Conservation (phyloP, 768 basidiomycete species). For the Lactifluus pinguis region DNA sequence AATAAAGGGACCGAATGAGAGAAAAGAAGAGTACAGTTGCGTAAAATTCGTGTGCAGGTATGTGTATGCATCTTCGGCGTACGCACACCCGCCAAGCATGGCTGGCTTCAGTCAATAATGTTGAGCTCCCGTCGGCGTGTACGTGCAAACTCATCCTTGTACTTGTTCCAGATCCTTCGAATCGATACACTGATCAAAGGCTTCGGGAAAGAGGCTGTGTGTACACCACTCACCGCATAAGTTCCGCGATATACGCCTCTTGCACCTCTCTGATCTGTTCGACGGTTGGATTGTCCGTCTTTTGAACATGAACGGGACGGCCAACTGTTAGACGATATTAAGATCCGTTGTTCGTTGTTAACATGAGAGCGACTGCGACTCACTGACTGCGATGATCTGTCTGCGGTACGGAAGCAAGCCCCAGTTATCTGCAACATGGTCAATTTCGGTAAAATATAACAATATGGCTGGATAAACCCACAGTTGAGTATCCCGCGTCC, state of each 20-base stretch:
- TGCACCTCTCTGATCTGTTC: constrained; percentile 78
- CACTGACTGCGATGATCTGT: constrained; percentile 92
- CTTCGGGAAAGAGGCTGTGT: neutral
- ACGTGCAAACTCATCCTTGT: constrained; percentile 91
- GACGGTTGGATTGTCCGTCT: constrained; percentile 71
- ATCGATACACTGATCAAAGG: neutral
- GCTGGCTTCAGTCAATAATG: constrained; percentile 52
- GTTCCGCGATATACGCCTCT: constrained; percentile 81
- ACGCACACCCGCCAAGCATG: neutral
- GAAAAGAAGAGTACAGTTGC: neutral
- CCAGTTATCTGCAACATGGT: constrained; percentile 64
- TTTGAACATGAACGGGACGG: constrained; percentile 70
- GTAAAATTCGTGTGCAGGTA: neutral
- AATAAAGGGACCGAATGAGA: neutral
- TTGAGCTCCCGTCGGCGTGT: constrained; percentile 67
- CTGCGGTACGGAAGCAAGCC: constrained; percentile 94
- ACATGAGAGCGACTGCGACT: constrained; percentile 31
- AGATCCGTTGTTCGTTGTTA: neutral
- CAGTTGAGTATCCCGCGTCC: constrained; percentile 93
- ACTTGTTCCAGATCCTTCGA: constrained; percentile 88
- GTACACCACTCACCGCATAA: constrained; percentile 57
- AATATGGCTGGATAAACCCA: constrained; percentile 28
- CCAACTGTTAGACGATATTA: constrained; percentile 53
- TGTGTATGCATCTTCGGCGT: neutral
- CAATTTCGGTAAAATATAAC: neutral